These are phyloP conservation scores for Leptomonas pyrrhocoris DNA, from an alignment of 208 protist species.

Conservation along the genomic window DNA sequence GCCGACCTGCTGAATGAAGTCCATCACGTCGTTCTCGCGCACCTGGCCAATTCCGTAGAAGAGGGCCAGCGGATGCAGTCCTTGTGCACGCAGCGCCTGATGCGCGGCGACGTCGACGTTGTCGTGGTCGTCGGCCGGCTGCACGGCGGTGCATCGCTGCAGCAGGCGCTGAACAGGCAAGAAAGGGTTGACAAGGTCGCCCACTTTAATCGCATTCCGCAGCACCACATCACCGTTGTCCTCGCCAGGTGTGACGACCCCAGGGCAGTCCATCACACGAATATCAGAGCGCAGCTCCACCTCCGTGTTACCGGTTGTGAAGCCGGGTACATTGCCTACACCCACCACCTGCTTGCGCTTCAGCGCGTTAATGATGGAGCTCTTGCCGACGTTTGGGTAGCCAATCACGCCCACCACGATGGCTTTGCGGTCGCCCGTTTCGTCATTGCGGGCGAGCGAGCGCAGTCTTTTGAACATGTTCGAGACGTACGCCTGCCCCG, in stretches of 20 bases:
- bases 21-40: constrained; percentile 69
- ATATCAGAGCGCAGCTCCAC: constrained; percentile 96
- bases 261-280: constrained; percentile 97
- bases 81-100: constrained; percentile 15
- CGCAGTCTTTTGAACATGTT: constrained; percentile 94
- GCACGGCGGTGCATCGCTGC: constrained; percentile 71
- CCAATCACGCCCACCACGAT: constrained; percentile 98
- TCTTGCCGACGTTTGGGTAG: constrained; percentile 99
- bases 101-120: constrained; percentile 40
- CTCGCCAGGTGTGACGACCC: constrained; percentile 93
- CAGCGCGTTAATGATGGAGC: constrained; percentile 97
- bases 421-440: constrained; percentile 80
- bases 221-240: constrained; percentile 94
- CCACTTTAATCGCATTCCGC: constrained; percentile 95
- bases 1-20: constrained; percentile 86
- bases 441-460: constrained; percentile 77
- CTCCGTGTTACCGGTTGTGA: constrained; percentile 95
- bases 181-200: constrained; percentile 93
- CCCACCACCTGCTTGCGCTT: constrained; percentile 93
- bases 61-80: constrained; percentile 75
- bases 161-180: constrained; percentile 90
- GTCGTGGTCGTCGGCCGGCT: constrained; percentile 51
- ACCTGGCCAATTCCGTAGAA: constrained; percentile 87
- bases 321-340: constrained; percentile 94
- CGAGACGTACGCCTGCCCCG: constrained; percentile 58